These are phyloP conservation scores for Boletellus sp. DNA, from an alignment of 768 basidiomycete species.

Conservation along the genomic window DNA sequence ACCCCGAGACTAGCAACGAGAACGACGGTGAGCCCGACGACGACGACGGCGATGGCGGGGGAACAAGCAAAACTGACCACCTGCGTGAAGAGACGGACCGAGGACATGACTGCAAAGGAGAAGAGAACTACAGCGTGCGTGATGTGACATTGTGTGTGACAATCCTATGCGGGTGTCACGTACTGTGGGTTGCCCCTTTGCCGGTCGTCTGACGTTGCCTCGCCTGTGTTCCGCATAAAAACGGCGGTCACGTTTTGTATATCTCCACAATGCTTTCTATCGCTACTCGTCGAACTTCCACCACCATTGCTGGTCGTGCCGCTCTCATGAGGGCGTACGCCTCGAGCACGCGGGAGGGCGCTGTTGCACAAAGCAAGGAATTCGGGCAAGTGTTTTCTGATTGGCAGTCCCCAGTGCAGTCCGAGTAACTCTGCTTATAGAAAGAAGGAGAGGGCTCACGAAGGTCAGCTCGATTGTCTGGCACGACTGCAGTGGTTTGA, in stretches of 20 bases:
- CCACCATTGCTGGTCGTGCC: conserved; percentile 34
- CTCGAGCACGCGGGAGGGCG: conserved; percentile 47
- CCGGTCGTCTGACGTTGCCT: neutral
- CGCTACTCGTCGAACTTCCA: conserved; percentile 39
- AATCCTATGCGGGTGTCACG: conserved; percentile 23
- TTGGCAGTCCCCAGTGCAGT: neutral
- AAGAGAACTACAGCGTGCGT: conserved; percentile 41
- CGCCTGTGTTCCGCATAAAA: neutral
- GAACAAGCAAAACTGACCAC: conserved; percentile 27
- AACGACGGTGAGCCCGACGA: conserved; percentile 8
- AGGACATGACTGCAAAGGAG: conserved; percentile 58
- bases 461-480: conserved; percentile 38
- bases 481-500: neutral
- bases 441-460: conserved; percentile 71
- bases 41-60: neutral
- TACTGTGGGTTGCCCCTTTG: neutral
- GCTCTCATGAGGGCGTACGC: conserved; percentile 33
- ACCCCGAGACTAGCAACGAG: conserved; percentile 32
- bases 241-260: neutral
- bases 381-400: conserved; percentile 47
- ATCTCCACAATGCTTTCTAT: conserved; percentile 23
- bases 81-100: conserved; percentile 54
- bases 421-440: conserved; percentile 33
- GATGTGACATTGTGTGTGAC: conserved; percentile 38
- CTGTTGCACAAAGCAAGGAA: conserved; percentile 57